These are phyloP conservation scores for Gaeumannomyces sp. DNA, from an alignment of 2,329 filamentous ascomycete genomes.

Conservation along the genomic window DNA sequence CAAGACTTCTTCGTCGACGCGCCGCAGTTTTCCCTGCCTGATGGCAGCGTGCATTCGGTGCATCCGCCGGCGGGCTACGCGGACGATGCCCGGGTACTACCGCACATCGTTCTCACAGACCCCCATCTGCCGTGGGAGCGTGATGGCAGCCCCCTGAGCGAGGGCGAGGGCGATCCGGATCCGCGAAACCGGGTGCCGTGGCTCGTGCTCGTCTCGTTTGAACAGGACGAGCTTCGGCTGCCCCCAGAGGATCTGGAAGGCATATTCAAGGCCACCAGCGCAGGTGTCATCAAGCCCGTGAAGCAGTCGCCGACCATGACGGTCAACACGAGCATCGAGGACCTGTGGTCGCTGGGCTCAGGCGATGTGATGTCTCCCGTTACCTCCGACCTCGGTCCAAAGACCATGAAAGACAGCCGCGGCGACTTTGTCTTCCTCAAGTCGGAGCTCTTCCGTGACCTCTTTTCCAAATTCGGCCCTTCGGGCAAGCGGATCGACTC, in stretches of 20 bases:
- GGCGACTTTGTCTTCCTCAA: slow-evolving; percentile 26
- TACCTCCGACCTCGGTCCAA: not conserved
- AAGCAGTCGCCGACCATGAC: slow-evolving; percentile 19
- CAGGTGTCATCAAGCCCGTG: slow-evolving; percentile 10
- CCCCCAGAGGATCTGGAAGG: slow-evolving; percentile 13
- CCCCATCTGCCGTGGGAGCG: slow-evolving; percentile 38
- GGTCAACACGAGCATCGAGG: slow-evolving; percentile 19
- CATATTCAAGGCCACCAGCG: slow-evolving; percentile 14
- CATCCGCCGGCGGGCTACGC: slow-evolving; percentile 34
- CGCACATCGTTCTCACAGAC: slow-evolving; percentile 38
- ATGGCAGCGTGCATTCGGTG: slow-evolving; percentile 26
- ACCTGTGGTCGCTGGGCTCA: slow-evolving; percentile 3
- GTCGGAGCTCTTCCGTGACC: slow-evolving; percentile 20
- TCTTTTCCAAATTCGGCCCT: slow-evolving; percentile 18
- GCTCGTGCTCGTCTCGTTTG: slow-evolving; percentile 33
- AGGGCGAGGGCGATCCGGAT: not conserved
- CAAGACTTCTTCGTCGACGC: slow-evolving; percentile 30
- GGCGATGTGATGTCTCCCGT: slow-evolving; percentile 7
- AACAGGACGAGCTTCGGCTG: slow-evolving; percentile 23
- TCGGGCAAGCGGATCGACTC: slow-evolving; percentile 7
- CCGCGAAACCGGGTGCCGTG: slow-evolving; percentile 29
- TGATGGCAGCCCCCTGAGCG: slow-evolving; percentile 16
- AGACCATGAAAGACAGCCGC: slow-evolving; percentile 9
- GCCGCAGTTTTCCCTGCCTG: slow-evolving; percentile 29
- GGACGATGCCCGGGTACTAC: slow-evolving; percentile 28